Percentiles rank a stretch among this genome's conserved stretches.
Evolutionary conservation across 805 yeast genomes (phyloP).

Genomic region (Ogataea chonburiensis): DNA sequence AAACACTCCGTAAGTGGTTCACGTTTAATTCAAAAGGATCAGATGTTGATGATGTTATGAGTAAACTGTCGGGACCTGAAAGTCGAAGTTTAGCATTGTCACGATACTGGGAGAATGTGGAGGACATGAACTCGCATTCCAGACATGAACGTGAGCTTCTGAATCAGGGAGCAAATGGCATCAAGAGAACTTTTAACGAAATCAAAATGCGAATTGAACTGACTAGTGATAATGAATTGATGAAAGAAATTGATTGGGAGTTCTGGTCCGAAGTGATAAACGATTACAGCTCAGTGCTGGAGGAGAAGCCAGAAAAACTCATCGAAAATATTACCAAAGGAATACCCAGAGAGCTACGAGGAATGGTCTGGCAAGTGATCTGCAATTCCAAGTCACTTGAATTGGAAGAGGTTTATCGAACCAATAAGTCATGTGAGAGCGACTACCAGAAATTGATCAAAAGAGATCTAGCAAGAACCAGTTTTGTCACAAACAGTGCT

Average conservation of each 20-base stretch:
- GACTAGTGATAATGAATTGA: conserved; percentile 32
- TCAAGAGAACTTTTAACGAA: conserved; percentile 45
- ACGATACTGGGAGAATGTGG: conserved; percentile 55
- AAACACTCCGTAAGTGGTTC: conserved; percentile 29
- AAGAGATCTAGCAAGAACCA: conserved; percentile 82
- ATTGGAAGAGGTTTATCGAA: conserved; percentile 57
- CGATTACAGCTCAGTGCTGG: conserved; percentile 69
- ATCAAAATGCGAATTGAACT: conserved; percentile 47
- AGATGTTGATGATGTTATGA: conserved; percentile 21
- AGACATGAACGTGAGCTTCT: conserved; percentile 52
- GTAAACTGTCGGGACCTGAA: conserved; percentile 31
- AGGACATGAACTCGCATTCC: conserved; percentile 49
- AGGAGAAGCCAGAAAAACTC: conserved; percentile 57
- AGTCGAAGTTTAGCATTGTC: conserved; percentile 60
- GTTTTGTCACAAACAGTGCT: conserved; percentile 63
- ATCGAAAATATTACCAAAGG: conserved; percentile 67
- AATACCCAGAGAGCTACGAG: conserved; percentile 81
- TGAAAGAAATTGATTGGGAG: conserved; percentile 65
- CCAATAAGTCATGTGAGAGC: conserved; percentile 46
- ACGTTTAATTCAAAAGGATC: conserved; percentile 28
- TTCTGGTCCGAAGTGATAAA: conserved; percentile 85
- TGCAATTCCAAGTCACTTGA: conserved; percentile 71
- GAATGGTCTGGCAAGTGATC: conserved; percentile 90
- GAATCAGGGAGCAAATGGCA: conserved; percentile 43
- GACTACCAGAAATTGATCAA: conserved; percentile 73